Conservation (phyloP, 306 rosid genomes). For the Glycine soja region DNA sequence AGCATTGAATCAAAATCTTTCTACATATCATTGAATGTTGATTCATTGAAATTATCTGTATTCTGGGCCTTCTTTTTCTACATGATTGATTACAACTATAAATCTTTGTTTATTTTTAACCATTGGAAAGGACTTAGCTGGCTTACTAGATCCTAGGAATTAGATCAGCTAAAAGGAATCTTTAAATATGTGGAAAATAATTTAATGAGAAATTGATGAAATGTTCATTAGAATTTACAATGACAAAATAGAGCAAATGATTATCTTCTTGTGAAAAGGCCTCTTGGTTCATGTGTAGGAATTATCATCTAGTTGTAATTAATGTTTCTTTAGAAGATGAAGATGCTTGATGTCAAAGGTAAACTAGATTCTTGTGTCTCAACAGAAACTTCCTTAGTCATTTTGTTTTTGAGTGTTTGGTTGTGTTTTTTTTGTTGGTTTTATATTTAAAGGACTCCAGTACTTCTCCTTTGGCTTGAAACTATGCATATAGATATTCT, state of each 20-base stretch:
- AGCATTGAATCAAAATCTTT: conserved; percentile 18
- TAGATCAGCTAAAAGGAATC: no score
- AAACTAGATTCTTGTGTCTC: conserved; percentile 22
- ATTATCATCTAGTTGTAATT: background rate
- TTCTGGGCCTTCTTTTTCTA: no score
- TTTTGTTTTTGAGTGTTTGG: conserved; percentile 3
- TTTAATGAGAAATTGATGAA: conserved; percentile 5
- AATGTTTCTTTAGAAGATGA: conserved; percentile 31
- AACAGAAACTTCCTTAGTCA: conserved; percentile 17
- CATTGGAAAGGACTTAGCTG: no score
- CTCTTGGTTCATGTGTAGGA: background rate
- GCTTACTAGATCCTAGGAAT: no score
- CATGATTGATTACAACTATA: no score
- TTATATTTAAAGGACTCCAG: background rate
- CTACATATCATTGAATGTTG: conserved; percentile 15
- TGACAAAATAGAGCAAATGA: background rate
- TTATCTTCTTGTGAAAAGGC: conserved; percentile 15
- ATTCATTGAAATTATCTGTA: background rate
- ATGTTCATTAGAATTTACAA: conserved; percentile 8
- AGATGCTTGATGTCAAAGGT: conserved; percentile 25
- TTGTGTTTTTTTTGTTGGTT: conserved; percentile 13
- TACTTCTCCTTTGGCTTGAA: conserved; percentile 36
- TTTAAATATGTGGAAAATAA: no score
- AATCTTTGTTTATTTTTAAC: no score
- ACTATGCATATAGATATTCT: conserved; percentile 14